Evolutionary conservation across 176 grass and related monocot genomes (phyloP).

Genomic region (Rhynchospora pubera): DNA sequence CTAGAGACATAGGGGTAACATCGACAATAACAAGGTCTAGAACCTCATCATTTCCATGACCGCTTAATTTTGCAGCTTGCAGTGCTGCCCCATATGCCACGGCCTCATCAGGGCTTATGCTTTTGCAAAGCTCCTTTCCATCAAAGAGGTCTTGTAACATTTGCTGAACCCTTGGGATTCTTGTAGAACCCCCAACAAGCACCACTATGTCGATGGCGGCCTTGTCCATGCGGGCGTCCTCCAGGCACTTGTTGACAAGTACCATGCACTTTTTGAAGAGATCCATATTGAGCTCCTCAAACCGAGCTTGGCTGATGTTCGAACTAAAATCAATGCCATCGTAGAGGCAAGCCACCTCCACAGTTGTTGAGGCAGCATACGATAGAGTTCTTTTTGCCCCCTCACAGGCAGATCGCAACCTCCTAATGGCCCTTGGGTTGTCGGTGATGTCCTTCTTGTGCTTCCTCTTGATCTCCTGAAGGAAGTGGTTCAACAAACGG

Average conservation of each 20-base stretch:
- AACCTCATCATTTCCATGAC: background rate
- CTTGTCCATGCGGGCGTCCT: constrained; percentile 22
- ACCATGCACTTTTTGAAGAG: constrained; percentile 37
- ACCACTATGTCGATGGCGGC: constrained; percentile 24
- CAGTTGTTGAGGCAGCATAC: background rate
- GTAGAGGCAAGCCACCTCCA: constrained; percentile 22
- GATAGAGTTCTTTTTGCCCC: constrained; percentile 32
- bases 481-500: constrained; percentile 25
- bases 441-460: constrained; percentile 21
- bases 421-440: constrained; percentile 17
- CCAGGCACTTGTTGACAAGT: constrained; percentile 29
- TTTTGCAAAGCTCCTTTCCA: constrained; percentile 20
- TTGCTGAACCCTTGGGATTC: constrained; percentile 23
- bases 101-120: constrained; percentile 28
- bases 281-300: constrained; percentile 46
- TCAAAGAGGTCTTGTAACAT: constrained; percentile 26
- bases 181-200: constrained; percentile 31
- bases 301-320: constrained; percentile 25
- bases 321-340: constrained; percentile 36
- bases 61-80: constrained; percentile 12
- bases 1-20: constrained; percentile 13
- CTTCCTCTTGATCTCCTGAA: constrained; percentile 16
- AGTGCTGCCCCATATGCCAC: constrained; percentile 25
- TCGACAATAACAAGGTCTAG: constrained; percentile 23
- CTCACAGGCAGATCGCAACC: constrained; percentile 29